These are phyloP conservation scores for Pyrenophora graminea DNA, from an alignment of 2,329 filamentous ascomycete genomes.

Conservation along the genomic window DNA sequence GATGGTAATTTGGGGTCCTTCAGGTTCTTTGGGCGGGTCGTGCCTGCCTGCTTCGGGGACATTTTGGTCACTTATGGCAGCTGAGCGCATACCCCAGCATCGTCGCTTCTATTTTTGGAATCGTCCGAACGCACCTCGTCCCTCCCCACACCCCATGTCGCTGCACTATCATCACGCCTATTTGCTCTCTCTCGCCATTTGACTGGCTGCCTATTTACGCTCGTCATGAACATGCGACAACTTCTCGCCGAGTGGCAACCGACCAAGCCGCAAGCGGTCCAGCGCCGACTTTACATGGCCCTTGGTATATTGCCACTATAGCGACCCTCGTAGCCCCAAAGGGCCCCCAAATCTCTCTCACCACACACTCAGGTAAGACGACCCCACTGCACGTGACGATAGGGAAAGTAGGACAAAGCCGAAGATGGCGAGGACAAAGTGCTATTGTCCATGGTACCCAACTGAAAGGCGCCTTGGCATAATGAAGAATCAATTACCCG, in stretches of 20 bases:
- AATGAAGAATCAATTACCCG: no score
- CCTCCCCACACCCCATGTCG: conserved; percentile 14
- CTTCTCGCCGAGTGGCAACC: not conserved
- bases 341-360: no score
- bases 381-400: no score
- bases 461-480: no score
- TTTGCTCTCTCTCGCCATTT: not conserved
- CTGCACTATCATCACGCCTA: conserved; percentile 19
- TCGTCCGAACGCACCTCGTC: conserved; percentile 10
- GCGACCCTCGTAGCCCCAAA: no score
- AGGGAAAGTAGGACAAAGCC: no score
- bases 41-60: conserved; percentile 28
- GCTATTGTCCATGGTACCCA: no score
- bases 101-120: conserved; percentile 24
- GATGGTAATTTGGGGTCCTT: conserved; percentile 38
- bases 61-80: conserved; percentile 31
- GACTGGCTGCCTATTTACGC: conserved; percentile 11
- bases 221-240: conserved; percentile 7
- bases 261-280: not conserved
- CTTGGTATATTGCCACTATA: no score
- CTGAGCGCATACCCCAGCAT: conserved; percentile 15
- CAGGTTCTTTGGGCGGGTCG: conserved; percentile 21
- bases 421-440: no score
- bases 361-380: no score
- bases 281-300: not conserved